Conservation (phyloP, 257 asterid species). For the Primulina huaijiensis region DNA sequence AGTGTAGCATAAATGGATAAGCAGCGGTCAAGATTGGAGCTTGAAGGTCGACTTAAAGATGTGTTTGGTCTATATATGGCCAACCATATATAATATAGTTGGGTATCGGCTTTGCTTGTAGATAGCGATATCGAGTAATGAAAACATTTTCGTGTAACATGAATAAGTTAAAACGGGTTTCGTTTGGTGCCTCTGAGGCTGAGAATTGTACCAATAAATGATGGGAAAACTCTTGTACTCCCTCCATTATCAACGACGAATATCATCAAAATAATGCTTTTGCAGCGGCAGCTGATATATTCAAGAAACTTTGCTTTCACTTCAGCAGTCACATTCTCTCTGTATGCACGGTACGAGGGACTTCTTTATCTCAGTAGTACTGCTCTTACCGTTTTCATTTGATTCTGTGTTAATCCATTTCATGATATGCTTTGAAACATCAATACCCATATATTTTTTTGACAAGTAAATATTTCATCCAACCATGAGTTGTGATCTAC, state of each 20-base stretch:
- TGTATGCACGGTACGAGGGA: not conserved
- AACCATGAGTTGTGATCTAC: no score
- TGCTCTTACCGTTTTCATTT: not conserved
- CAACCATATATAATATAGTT: not conserved
- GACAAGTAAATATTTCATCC: no score
- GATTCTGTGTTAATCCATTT: not conserved
- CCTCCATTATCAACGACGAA: not conserved
- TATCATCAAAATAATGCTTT: not conserved
- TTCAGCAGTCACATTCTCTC: not conserved
- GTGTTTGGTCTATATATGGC: not conserved
- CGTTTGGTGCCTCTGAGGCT: not conserved
- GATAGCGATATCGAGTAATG: not conserved
- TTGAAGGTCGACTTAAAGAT: not conserved
- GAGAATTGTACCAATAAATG: not conserved
- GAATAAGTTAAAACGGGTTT: not conserved
- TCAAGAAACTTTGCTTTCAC: not conserved
- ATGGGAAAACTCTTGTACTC: not conserved
- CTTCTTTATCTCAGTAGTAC: not conserved
- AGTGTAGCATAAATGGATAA: not conserved
- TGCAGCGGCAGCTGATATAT: no score
- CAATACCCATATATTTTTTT: not conserved
- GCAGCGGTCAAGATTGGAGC: not conserved
- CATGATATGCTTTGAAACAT: not conserved
- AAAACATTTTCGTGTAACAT: not conserved
- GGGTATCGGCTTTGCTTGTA: not conserved